A percentile compares a stretch with the other conserved stretches of the same genome.
These are phyloP conservation scores for Suhomyces bokatorum DNA, from an alignment of 1,139 yeast species.

Conservation along the genomic window DNA sequence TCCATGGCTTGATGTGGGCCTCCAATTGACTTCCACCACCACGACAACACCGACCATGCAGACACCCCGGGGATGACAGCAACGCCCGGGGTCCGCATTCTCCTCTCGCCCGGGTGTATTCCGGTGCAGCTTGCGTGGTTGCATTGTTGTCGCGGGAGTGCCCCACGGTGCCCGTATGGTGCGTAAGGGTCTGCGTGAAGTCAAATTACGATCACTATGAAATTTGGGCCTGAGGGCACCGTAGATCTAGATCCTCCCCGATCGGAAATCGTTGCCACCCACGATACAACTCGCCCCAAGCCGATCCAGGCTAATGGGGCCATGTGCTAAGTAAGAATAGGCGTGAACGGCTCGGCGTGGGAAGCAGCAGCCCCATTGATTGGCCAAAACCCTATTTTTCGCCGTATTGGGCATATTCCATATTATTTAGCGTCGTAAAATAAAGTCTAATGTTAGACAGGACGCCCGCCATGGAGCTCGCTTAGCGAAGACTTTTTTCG, in stretches of 20 bases:
- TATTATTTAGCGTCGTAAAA: neutral
- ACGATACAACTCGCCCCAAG: neutral
- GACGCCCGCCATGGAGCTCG: neutral
- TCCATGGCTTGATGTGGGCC: too few species aligned
- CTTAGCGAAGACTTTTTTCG: neutral
- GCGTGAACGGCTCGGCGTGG: neutral
- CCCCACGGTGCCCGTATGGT: too few species aligned
- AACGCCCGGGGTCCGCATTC: too few species aligned
- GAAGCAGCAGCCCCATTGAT: neutral
- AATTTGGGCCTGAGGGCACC: too few species aligned
- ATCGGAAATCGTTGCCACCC: neutral
- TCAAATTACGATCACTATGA: too few species aligned
- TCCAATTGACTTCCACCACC: too few species aligned
- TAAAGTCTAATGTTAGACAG: constrained; percentile 1
- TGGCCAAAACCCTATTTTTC: neutral
- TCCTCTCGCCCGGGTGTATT: too few species aligned
- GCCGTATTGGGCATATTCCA: neutral
- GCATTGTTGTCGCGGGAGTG: too few species aligned
- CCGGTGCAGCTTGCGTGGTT: too few species aligned
- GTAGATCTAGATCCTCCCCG: neutral
- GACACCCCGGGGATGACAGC: too few species aligned
- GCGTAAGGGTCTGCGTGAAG: too few species aligned
- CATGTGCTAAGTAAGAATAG: neutral
- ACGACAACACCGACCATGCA: too few species aligned
- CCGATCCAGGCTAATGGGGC: neutral